Evolutionary conservation across 345 rosid genomes (phyloP).

Genomic region (Xanthoceras sorbifolium): DNA sequence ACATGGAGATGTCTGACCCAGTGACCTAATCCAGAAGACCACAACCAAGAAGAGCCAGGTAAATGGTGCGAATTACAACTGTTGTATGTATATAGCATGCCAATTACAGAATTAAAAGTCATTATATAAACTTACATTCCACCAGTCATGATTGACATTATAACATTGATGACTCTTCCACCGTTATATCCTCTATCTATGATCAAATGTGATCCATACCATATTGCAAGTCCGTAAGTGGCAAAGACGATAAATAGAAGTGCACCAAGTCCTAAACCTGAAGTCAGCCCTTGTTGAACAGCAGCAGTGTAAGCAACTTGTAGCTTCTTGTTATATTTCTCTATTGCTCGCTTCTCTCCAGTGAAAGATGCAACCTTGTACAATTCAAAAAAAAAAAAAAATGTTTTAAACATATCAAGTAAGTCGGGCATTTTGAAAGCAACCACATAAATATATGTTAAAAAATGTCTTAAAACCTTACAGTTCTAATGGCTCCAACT

Average conservation of each 20-base stretch:
- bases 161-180: conserved; percentile 69
- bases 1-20: conserved; percentile 69
- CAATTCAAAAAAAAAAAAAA: background rate
- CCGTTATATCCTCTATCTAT: conserved; percentile 68
- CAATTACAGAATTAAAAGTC: background rate
- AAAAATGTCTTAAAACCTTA: too few species aligned
- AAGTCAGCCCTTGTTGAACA: conserved; percentile 63
- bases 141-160: conserved; percentile 67
- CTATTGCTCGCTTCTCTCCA: conserved; percentile 73
- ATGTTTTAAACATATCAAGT: background rate
- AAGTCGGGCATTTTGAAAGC: background rate
- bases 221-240: conserved; percentile 63
- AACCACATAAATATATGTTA: background rate
- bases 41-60: background rate
- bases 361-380: conserved; percentile 87
- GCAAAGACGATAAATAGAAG: conserved; percentile 47
- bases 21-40: conserved; percentile 37
- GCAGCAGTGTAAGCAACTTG: conserved; percentile 56
- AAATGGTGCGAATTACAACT: background rate
- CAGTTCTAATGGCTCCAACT: conserved; percentile 80
- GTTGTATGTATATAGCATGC: background rate
- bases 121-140: conserved; percentile 59
- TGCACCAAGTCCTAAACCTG: conserved; percentile 69
- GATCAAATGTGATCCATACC: conserved; percentile 75
- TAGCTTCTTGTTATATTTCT: conserved; percentile 58